These are phyloP conservation scores for Erodium maritimum DNA, from an alignment of 345 rosid species.

Conservation along the genomic window DNA sequence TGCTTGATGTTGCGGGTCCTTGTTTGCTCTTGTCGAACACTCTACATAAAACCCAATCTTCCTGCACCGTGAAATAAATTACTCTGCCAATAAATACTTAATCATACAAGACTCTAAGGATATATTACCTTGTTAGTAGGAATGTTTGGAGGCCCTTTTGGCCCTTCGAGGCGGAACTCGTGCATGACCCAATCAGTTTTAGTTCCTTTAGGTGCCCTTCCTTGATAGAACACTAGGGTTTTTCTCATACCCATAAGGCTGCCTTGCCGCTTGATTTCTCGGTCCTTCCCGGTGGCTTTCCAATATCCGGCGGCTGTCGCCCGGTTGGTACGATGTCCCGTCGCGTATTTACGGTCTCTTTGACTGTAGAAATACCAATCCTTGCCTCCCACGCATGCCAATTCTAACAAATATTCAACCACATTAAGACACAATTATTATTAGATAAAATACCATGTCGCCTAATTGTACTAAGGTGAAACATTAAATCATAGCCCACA, in stretches of 20 bases:
- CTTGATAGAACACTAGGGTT: slow-evolving; percentile 4
- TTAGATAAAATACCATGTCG: too few relatives aligned
- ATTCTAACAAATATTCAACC: not conserved
- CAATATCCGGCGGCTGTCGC: not conserved
- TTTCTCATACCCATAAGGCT: slow-evolving; percentile 4
- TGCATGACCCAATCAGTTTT: slow-evolving; percentile 8
- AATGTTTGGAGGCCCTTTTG: not conserved
- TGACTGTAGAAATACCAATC: not conserved
- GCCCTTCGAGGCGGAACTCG: slow-evolving; percentile 2
- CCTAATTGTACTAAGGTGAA: too few relatives aligned
- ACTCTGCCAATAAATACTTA: too few relatives aligned
- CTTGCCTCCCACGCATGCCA: slow-evolving; percentile 1
- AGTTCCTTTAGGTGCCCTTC: slow-evolving; percentile 3
- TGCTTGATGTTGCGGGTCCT: slow-evolving; percentile 22
- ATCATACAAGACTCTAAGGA: too few relatives aligned
- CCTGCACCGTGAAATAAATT: slow-evolving; percentile 29
- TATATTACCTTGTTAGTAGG: not conserved
- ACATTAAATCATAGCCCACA: too few relatives aligned
- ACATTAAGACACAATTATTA: too few relatives aligned
- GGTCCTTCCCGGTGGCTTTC: not conserved
- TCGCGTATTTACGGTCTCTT: not conserved
- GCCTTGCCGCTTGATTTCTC: not conserved
- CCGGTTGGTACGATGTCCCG: not conserved
- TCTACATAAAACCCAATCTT: slow-evolving; percentile 82
- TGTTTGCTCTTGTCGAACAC: slow-evolving; percentile 50